A percentile compares a stretch with the other conserved stretches of the same genome.
Evolutionary conservation across 2,329 filamentous ascomycete species (phyloP).

Genomic region (Trichoderma sp.): DNA sequence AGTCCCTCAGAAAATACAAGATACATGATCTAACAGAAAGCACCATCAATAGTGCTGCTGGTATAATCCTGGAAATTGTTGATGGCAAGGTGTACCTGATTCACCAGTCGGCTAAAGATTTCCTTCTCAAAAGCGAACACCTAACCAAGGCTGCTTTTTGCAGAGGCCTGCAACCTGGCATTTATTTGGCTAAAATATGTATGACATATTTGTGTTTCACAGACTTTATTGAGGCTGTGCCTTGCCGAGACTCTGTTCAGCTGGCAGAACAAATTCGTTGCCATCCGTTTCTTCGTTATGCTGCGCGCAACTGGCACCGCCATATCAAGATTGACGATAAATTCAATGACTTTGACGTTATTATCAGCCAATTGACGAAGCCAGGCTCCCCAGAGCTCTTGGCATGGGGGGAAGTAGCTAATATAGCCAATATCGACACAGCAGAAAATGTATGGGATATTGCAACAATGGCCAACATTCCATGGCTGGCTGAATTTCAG

Average conservation of each 20-base stretch:
- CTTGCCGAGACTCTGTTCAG: not conserved
- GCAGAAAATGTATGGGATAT: constrained; percentile 3
- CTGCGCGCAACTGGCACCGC: constrained; percentile 4
- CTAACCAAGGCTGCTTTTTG: not conserved
- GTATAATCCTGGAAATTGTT: not conserved
- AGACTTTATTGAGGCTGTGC: not conserved
- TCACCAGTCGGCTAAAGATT: not conserved
- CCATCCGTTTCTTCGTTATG: not conserved
- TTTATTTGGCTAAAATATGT: not conserved
- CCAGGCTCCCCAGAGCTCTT: not conserved
- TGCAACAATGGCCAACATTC: not conserved
- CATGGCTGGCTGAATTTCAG: not conserved
- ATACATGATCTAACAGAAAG: not conserved
- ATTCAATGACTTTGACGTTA: not conserved
- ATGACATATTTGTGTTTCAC: constrained; percentile 4
- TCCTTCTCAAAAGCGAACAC: not conserved
- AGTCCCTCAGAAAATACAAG: not conserved
- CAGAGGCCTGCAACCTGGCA: not conserved
- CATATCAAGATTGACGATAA: not conserved
- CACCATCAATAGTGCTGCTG: not conserved
- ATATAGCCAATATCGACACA: not conserved
- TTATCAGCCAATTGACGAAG: not conserved
- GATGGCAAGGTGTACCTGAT: not conserved
- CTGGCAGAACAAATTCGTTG: not conserved
- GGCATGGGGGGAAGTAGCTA: not conserved